Evolutionary conservation across 129 eudicot genomes (phyloP).

Genomic region (Erigeron canadensis): DNA sequence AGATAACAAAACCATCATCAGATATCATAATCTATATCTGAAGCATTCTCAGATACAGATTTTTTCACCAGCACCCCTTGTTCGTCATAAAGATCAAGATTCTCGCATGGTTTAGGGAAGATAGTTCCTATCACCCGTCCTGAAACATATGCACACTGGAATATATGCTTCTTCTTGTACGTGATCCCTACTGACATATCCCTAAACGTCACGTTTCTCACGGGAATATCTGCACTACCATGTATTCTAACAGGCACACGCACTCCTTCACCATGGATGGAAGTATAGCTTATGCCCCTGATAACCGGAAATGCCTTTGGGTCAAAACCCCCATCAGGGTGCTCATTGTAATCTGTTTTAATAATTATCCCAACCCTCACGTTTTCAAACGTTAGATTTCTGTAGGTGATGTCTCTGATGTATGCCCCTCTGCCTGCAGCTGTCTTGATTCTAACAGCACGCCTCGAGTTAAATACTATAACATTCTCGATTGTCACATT

Average conservation of each 20-base stretch:
- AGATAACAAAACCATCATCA: constrained; percentile 32
- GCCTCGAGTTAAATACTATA: constrained; percentile 73
- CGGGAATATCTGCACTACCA: constrained; percentile 74
- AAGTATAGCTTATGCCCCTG: constrained; percentile 59
- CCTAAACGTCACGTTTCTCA: constrained; percentile 61
- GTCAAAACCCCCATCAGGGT: constrained; percentile 72
- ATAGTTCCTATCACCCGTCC: constrained; percentile 83
- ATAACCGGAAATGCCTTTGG: constrained; percentile 74
- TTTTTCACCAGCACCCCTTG: constrained; percentile 57
- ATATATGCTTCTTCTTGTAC: constrained; percentile 76
- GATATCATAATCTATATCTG: constrained; percentile 88
- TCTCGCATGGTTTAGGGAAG: constrained; percentile 86
- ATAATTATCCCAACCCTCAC: constrained; percentile 87
- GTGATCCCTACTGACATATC: constrained; percentile 88
- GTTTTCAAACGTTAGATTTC: constrained; percentile 71
- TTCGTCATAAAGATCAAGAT: constrained; percentile 89
- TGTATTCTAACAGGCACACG: constrained; percentile 91
- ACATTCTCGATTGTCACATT: constrained; percentile 73
- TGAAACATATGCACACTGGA: constrained; percentile 84
- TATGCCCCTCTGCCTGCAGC: constrained; percentile 96
- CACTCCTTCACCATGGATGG: constrained; percentile 85
- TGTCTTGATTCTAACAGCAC: constrained; percentile 89
- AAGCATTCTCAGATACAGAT: constrained; percentile 62
- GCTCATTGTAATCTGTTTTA: constrained; percentile 95
- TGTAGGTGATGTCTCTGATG: constrained; percentile 61